A percentile compares a stretch with the other conserved stretches of the same genome.
These are phyloP conservation scores for Mortierella antarctica DNA, from an alignment of 192 early-diverging fungal genomes.

Conservation along the genomic window DNA sequence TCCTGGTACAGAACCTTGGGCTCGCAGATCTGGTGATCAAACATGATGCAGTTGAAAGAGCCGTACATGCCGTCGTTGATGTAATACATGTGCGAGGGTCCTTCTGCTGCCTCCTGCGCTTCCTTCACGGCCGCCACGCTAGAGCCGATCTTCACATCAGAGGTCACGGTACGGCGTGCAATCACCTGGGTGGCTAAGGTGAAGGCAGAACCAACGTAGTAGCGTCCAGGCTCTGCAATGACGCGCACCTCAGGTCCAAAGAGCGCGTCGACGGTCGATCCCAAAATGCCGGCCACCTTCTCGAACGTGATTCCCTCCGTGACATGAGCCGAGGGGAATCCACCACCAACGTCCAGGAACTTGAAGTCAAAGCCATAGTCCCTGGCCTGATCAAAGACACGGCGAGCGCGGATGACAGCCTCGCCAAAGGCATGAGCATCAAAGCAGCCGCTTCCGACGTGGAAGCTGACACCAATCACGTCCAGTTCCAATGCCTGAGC, in stretches of 20 bases:
- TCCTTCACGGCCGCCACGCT: background rate
- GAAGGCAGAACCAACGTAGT: constrained; percentile 94
- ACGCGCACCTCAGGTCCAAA: constrained; percentile 90
- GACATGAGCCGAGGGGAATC: constrained; percentile 89
- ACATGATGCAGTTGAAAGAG: constrained; percentile 98
- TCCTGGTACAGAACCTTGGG: constrained; percentile 74
- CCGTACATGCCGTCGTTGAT: constrained; percentile 99
- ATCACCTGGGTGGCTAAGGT: constrained; percentile 94
- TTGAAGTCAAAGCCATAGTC: constrained; percentile 78
- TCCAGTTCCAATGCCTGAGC: constrained; percentile 85
- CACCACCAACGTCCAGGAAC: constrained; percentile 92
- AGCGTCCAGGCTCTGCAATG: constrained; percentile 98
- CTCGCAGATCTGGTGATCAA: constrained; percentile 88
- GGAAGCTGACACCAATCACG: constrained; percentile 94
- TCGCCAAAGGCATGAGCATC: constrained; percentile 90
- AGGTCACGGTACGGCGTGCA: constrained; percentile 78
- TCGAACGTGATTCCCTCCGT: constrained; percentile 84
- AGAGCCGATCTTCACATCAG: background rate
- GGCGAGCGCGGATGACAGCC: constrained; percentile 85
- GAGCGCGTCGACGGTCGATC: constrained; percentile 78
- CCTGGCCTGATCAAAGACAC: constrained; percentile 90
- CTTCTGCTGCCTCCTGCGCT: background rate
- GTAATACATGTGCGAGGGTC: constrained; percentile 72
- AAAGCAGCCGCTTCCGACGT: constrained; percentile 96
- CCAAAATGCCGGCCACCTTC: constrained; percentile 81